These are phyloP conservation scores for Neurospora sp. DNA, from an alignment of 495 filamentous ascomycete species.

Conservation along the genomic window DNA sequence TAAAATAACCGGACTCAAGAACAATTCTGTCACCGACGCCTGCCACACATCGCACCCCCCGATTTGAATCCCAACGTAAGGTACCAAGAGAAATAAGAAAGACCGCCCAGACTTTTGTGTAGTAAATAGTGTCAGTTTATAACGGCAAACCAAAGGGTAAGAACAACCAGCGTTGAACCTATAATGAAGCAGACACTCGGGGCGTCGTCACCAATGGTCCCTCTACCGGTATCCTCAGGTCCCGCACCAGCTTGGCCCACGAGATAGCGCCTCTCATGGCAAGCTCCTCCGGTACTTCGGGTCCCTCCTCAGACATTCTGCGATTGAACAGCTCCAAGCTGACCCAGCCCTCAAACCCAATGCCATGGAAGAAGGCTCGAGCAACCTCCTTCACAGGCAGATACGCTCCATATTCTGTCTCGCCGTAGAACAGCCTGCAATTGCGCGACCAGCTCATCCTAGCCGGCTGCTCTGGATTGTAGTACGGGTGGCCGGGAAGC, in stretches of 20 bases:
- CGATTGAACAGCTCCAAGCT: constrained; percentile 69
- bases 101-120: background rate
- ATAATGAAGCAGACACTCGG: constrained; percentile 23
- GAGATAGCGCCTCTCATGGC: constrained; percentile 52
- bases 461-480: constrained; percentile 49
- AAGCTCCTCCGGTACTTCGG: constrained; percentile 49
- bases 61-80: background rate
- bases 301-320: constrained; percentile 43
- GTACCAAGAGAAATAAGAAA: background rate
- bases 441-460: constrained; percentile 80
- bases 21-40: background rate
- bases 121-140: background rate
- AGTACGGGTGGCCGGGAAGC: constrained; percentile 51
- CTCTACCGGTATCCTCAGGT: constrained; percentile 42
- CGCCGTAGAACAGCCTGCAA: constrained; percentile 65
- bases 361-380: constrained; percentile 48
- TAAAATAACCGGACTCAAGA: background rate
- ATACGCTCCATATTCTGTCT: constrained; percentile 60
- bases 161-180: background rate
- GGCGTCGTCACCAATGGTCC: constrained; percentile 14
- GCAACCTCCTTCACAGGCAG: constrained; percentile 57
- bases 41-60: background rate
- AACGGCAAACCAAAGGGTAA: background rate
- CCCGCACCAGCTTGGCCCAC: constrained; percentile 50
- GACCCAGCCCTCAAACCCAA: constrained; percentile 69